Evolutionary conservation across 1,284 basidiomycete genomes (phyloP), one percentile per base, ranked within the genome.

Genomic region (Caloboletus firmus): DNA sequence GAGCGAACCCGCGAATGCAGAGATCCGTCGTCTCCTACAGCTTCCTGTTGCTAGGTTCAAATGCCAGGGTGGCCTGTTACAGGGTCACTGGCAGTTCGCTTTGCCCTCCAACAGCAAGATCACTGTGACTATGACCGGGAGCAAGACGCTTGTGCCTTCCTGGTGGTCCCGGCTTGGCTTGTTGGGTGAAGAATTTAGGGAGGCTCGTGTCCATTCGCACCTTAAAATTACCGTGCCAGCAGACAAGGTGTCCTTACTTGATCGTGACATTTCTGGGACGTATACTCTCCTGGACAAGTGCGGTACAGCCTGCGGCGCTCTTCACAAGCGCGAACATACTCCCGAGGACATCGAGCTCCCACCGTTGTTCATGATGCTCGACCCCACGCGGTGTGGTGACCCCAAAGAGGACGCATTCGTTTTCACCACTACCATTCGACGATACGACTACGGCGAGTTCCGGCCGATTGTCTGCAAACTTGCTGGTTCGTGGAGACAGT

Each of bases 101-200:
- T 69, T 97, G 12, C 95, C 95, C 5, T 76, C 79, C 37, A 68
- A 75, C 9, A 79, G 77, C 5, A 72, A 78, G 5, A 75, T 93
- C 46, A 64, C 75, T 1, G 69, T 94, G 59, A 78, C 77, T 9
- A 78, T 97, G 42, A 72, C 81, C 58, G 92, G 91, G 15, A 68
- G 72, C 17, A 90, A 87, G 17, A 83, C 88, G 28, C 76, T 83
- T 8, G 89, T 95, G 0, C 88, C 90, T 9, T 85, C 89, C 3
- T 98, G 94, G 94, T 86, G 93, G 61, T 82, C 86, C 28, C 81
- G 85, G 24, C 79, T 98, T 44, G 95, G 94, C n/a, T 75, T 98
- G 15, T 76, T 77, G 40, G 78, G 78, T 5, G 82, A 83, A 12
- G 79, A 83, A 39, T 86, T 83, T 71, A 84, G 79, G 48, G 84